Evolutionary conservation across 148 eudicot genomes (phyloP), one percentile per base, ranked within the genome.

Genomic region (Mesembryanthemum crystallinum): DNA sequence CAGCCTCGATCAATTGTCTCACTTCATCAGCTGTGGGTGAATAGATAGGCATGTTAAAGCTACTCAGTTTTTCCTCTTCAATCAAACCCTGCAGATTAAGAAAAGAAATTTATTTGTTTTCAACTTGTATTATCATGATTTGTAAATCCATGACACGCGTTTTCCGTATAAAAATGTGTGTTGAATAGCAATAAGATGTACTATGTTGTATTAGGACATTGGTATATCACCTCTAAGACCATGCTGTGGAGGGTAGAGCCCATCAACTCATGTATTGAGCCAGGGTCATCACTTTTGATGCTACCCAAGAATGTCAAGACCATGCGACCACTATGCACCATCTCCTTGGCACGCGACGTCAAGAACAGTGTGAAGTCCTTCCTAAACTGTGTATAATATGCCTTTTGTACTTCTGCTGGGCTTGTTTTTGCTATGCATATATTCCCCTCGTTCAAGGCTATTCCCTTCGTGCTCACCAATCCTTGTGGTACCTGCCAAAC

Each of bases 401-500:
- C 87, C 64, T 79, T 73, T 21, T 42, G 52, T 20, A 86, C 82
- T 28, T 80, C 58, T 1, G 64, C 77, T 24, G 86, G 84, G 51
- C 86, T 82, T 65, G 77, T 76, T 51, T 69, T 82, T 28, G 82
- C 45, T 20, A 85, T 73, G 77, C 65, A 79, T 75, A 90, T 84
- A 43, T 79, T 85, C 23, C 77, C 65, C 71, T 78, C 82, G 67
- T 86, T 79, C 72, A 80, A 47, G 33, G 80, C 77, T 55, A 58
- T 76, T 47, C 77, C 80, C 5, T 64, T 52, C 24, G 39, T 70
- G 28, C 25, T 73, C 63, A 67, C 80, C 51, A 90, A 28, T 21
- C 76, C 78, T 75, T 67, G 76, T 18, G 91, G 94, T 55, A 85
- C 80, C 91, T 88, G 76, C 24, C 58, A 72, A n/a, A n/a, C n/a